These are phyloP conservation scores for Lentinula detonsa DNA, from an alignment of 768 basidiomycete species.

Conservation along the genomic window DNA sequence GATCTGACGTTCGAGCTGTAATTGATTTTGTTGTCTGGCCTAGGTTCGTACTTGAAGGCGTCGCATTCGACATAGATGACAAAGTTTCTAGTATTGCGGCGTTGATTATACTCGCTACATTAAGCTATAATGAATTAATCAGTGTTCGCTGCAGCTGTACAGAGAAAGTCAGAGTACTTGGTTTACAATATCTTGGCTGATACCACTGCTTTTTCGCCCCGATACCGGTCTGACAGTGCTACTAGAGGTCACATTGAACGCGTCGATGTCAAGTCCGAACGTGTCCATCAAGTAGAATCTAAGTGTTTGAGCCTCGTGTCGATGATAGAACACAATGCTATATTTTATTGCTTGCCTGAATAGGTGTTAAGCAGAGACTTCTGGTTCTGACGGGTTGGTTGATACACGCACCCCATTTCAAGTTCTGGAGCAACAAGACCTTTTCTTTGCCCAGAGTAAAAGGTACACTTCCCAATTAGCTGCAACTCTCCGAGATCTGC, in stretches of 20 bases:
- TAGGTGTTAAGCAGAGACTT: not conserved
- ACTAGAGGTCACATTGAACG: conserved; percentile 28
- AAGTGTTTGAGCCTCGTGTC: conserved; percentile 47
- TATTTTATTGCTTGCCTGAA: conserved; percentile 6
- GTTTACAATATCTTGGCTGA: conserved; percentile 31
- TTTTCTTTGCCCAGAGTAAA: conserved; percentile 4
- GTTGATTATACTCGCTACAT: conserved; percentile 33
- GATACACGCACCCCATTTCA: not conserved
- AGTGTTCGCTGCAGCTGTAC: not conserved
- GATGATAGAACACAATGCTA: conserved; percentile 42
- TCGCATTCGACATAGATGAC: conserved; percentile 3
- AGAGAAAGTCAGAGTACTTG: conserved; percentile 24
- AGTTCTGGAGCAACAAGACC: not conserved
- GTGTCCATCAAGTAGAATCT: conserved; percentile 58
- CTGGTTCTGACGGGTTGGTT: not conserved
- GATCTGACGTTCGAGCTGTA: not conserved
- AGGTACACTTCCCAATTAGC: not conserved
- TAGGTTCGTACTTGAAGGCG: not conserved
- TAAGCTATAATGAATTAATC: conserved; percentile 27
- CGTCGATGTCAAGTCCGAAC: conserved; percentile 22
- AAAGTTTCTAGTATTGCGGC: conserved; percentile 12
- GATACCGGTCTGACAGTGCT: conserved; percentile 17
- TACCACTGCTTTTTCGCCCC: conserved; percentile 15
- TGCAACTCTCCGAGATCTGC: not conserved
- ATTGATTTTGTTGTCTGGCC: not conserved